phyloP scores from a whole-genome alignment of 768 basidiomycete genomes.

The Strobilomyces confusus region DNA sequence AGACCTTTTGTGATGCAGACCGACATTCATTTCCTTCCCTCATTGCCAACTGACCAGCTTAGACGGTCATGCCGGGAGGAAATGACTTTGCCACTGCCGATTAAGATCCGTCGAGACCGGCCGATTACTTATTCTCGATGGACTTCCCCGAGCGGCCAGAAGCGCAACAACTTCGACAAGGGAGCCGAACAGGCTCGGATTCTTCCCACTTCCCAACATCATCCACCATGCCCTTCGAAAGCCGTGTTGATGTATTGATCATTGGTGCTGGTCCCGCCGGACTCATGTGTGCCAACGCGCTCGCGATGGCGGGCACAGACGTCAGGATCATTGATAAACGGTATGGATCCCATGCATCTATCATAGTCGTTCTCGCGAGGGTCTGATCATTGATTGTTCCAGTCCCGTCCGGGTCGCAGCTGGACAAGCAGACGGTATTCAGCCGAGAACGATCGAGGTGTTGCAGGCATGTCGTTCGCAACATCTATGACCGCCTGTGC shows the following conservation, averaged over 20 bases:
- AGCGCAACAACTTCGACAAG: too few relatives aligned
- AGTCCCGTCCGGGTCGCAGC: conserved; percentile 41
- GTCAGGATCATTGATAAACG: conserved; percentile 48
- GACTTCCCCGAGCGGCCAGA: too few relatives aligned
- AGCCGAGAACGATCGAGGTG: conserved; percentile 53
- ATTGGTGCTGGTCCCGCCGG: conserved; percentile 52
- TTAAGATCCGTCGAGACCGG: too few relatives aligned
- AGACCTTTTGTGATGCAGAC: too few relatives aligned
- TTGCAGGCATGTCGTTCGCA: conserved; percentile 36
- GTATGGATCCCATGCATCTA: too few relatives aligned
- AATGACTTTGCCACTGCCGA: too few relatives aligned
- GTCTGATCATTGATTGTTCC: not conserved
- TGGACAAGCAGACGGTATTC: conserved; percentile 55
- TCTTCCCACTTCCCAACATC: not conserved
- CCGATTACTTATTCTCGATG: too few relatives aligned
- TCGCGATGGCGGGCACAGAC: conserved; percentile 40
- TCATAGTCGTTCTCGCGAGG: too few relatives aligned
- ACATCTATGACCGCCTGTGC: not conserved
- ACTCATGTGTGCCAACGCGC: conserved; percentile 63
- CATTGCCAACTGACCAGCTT: too few relatives aligned
- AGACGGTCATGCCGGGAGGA: too few relatives aligned
- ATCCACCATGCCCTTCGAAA: conserved; percentile 23
- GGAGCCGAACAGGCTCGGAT: too few relatives aligned
- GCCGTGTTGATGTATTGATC: conserved; percentile 42
- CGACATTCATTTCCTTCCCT: too few relatives aligned